phyloP scores from a whole-genome alignment of 192 early-diverging fungal species.

The Entophlyctis helioformis region DNA sequence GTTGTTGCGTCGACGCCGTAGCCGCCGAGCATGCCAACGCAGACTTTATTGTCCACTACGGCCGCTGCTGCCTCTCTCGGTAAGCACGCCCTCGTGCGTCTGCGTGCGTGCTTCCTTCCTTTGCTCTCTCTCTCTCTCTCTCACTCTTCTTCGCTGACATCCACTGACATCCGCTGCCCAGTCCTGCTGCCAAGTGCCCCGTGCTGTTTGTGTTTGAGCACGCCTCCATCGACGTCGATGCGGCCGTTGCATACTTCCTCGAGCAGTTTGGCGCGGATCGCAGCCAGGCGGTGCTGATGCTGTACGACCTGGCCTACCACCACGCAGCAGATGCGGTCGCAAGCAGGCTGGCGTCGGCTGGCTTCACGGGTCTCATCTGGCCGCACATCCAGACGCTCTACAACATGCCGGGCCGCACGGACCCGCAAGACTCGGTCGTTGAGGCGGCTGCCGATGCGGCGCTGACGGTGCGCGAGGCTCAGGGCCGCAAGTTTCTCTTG shows the following conservation, averaged over 20 bases:
- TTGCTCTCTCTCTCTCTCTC: neutral
- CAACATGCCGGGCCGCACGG: too few relatives aligned
- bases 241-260: conserved; percentile 38
- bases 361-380: too few relatives aligned
- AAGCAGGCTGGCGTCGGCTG: neutral
- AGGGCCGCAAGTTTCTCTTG: conserved; percentile 4
- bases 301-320: conserved; percentile 66
- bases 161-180: neutral
- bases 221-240: conserved; percentile 48
- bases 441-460: neutral
- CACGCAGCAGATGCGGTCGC: conserved; percentile 14
- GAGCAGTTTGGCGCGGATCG: conserved; percentile 23
- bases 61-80: conserved; percentile 78
- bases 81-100: conserved; percentile 16
- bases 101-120: neutral
- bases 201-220: conserved; percentile 82
- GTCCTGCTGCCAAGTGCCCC: conserved; percentile 37
- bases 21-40: conserved; percentile 81
- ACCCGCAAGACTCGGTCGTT: too few relatives aligned
- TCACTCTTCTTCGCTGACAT: neutral
- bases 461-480: neutral
- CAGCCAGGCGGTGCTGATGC: conserved; percentile 40
- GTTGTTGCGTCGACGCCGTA: conserved; percentile 96
- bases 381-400: too few relatives aligned
- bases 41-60: conserved; percentile 92